Evolutionary conservation across 768 basidiomycete genomes (phyloP).

Genomic region (Tephrocybe sp.): DNA sequence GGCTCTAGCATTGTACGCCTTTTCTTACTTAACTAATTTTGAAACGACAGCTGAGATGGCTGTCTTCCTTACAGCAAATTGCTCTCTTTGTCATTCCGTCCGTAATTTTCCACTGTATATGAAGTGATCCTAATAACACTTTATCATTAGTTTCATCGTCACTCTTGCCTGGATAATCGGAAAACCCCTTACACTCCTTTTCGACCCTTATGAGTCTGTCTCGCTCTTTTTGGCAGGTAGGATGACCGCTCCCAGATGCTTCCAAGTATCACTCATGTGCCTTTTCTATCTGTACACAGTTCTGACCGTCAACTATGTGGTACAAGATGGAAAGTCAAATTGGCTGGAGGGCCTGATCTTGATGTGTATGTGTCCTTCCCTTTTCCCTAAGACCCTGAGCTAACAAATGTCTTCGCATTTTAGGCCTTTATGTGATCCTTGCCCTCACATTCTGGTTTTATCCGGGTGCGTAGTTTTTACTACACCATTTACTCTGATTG

Average conservation of each 20-base stretch:
- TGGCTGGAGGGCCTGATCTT: slow-evolving; percentile 83
- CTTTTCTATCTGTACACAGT: slow-evolving; percentile 38
- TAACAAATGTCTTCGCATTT: background rate
- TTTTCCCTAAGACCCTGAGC: too few species aligned
- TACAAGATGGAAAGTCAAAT: slow-evolving; percentile 86
- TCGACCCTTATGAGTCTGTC: slow-evolving; percentile 85
- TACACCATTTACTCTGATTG: too few species aligned
- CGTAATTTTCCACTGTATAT: background rate
- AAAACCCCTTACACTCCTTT: slow-evolving; percentile 75
- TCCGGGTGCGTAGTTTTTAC: slow-evolving; percentile 31
- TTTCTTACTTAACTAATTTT: background rate
- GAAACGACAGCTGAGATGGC: slow-evolving; percentile 6
- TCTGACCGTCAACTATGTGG: slow-evolving; percentile 80
- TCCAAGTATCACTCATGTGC: background rate
- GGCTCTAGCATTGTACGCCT: slow-evolving; percentile 77
- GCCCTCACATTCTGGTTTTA: slow-evolving; percentile 70
- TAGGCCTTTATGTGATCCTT: slow-evolving; percentile 71
- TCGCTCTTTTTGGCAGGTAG: slow-evolving; percentile 47
- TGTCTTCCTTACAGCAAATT: slow-evolving; percentile 51
- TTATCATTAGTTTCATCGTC: slow-evolving; percentile 56
- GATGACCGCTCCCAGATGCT: background rate
- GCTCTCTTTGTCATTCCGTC: slow-evolving; percentile 49
- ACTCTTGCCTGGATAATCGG: slow-evolving; percentile 76
- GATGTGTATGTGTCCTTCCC: slow-evolving; percentile 46
- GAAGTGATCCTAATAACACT: background rate